Percentiles rank a stretch among this genome's conserved stretches.
These are phyloP conservation scores for Pilatotrama ljubarskyi DNA, from an alignment of 768 basidiomycete species.

Conservation along the genomic window DNA sequence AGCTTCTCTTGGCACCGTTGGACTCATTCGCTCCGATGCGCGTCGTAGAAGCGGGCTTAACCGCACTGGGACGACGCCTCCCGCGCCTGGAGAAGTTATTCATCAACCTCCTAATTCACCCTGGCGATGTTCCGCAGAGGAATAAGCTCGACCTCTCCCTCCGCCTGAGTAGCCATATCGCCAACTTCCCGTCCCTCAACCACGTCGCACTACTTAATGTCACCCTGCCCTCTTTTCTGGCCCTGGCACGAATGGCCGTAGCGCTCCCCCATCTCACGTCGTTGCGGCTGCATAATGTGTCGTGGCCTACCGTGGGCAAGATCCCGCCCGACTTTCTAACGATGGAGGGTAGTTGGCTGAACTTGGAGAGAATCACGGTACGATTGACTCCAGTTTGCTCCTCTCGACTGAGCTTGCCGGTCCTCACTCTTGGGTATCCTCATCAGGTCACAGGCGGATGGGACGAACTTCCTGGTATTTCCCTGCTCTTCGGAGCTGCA, in stretches of 20 bases:
- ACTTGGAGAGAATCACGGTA: not conserved
- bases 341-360: not conserved
- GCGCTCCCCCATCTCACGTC: not conserved
- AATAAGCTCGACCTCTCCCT: not conserved
- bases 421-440: too few relatives aligned
- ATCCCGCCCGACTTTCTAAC: not conserved
- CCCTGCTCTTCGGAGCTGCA: too few relatives aligned
- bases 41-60: not conserved
- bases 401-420: too few relatives aligned
- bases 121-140: not conserved
- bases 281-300: not conserved
- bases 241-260: not conserved
- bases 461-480: too few relatives aligned
- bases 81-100: not conserved
- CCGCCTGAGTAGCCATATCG: not conserved
- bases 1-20: not conserved
- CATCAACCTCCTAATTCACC: not conserved
- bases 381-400: too few relatives aligned
- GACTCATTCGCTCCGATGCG: not conserved
- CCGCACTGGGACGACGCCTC: not conserved
- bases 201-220: not conserved
- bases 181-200: not conserved
- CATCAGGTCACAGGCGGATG: too few relatives aligned
- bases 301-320: slow-evolving; percentile 1
- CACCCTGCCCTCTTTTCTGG: not conserved